Evolutionary conservation across 164 flowering plant species (phyloP).

Genomic region (Akebia trifoliata): DNA sequence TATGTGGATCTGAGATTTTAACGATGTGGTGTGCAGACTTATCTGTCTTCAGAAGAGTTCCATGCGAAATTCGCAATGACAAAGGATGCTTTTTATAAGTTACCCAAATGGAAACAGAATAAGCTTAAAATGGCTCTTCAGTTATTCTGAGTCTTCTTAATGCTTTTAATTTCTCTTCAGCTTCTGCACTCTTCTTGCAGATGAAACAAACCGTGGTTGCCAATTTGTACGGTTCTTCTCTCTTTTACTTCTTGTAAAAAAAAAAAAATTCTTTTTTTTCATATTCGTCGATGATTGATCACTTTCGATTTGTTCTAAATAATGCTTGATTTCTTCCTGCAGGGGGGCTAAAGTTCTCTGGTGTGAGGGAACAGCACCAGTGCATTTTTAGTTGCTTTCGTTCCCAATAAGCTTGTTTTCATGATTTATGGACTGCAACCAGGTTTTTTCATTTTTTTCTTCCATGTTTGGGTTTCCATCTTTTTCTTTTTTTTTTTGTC

Average conservation of each 20-base stretch:
- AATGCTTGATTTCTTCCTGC: slow-evolving; percentile 18
- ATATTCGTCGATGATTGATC: background rate
- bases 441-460: no score
- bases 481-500: no score
- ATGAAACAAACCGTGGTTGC: slow-evolving; percentile 27
- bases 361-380: slow-evolving; percentile 54
- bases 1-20: slow-evolving; percentile 4
- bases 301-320: slow-evolving; percentile 1
- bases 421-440: no score
- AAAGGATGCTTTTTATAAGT: slow-evolving; percentile 80
- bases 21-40: slow-evolving; percentile 50
- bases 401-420: no score
- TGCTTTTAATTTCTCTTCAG: slow-evolving; percentile 17
- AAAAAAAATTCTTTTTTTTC: background rate
- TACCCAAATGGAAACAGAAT: slow-evolving; percentile 98
- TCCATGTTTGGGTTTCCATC: no score
- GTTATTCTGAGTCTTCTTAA: slow-evolving; percentile 47
- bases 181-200: slow-evolving; percentile 28
- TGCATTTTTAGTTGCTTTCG: no score
- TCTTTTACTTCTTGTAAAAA: background rate
- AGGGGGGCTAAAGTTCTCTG: slow-evolving; percentile 25
- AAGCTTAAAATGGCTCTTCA: slow-evolving; percentile 92
- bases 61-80: slow-evolving; percentile 83
- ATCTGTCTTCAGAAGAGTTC: slow-evolving; percentile 80
- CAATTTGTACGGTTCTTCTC: slow-evolving; percentile 29